Percentiles rank a stretch among this genome's conserved stretches.
These are phyloP conservation scores for Cryptococcus sp. DNA, from an alignment of 1,284 basidiomycete genomes.

Conservation along the genomic window DNA sequence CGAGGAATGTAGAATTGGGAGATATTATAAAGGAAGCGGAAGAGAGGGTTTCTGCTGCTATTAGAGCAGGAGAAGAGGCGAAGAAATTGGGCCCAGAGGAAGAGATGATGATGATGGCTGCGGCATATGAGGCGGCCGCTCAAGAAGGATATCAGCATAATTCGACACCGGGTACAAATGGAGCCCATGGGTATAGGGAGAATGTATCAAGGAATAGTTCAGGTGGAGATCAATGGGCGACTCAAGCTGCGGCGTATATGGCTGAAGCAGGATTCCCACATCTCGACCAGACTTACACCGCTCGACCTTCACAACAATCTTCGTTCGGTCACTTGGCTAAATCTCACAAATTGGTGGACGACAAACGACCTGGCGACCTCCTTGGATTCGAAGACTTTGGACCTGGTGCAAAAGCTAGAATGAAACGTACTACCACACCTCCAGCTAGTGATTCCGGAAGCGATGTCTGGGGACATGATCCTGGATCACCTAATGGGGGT, in stretches of 20 bases:
- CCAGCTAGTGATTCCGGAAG: conserved; percentile 23
- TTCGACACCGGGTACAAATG: conserved; percentile 4
- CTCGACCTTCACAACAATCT: conserved; percentile 21
- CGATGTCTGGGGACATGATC: conserved; percentile 35
- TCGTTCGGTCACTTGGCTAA: conserved; percentile 27
- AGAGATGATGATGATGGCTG: conserved; percentile 47
- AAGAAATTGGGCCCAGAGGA: conserved; percentile 40
- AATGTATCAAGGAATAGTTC: background rate
- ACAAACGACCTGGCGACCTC: conserved; percentile 23
- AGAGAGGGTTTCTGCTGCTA: conserved; percentile 31
- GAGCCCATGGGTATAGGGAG: background rate
- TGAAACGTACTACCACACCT: conserved; percentile 2
- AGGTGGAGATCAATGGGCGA: conserved; percentile 33
- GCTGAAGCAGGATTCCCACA: conserved; percentile 44
- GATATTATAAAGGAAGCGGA: conserved; percentile 38
- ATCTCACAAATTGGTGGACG: conserved; percentile 4
- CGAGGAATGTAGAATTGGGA: conserved; percentile 29
- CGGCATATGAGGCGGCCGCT: conserved; percentile 42
- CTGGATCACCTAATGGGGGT: conserved; percentile 42
- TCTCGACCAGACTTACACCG: conserved; percentile 42
- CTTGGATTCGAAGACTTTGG: conserved; percentile 48
- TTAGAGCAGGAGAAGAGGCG: conserved; percentile 27
- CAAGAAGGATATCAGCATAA: conserved; percentile 36
- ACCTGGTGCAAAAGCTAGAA: conserved; percentile 22
- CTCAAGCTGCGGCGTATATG: conserved; percentile 44